phyloP scores from a whole-genome alignment of 345 rosid genomes.

The Corchorus olitorius region DNA sequence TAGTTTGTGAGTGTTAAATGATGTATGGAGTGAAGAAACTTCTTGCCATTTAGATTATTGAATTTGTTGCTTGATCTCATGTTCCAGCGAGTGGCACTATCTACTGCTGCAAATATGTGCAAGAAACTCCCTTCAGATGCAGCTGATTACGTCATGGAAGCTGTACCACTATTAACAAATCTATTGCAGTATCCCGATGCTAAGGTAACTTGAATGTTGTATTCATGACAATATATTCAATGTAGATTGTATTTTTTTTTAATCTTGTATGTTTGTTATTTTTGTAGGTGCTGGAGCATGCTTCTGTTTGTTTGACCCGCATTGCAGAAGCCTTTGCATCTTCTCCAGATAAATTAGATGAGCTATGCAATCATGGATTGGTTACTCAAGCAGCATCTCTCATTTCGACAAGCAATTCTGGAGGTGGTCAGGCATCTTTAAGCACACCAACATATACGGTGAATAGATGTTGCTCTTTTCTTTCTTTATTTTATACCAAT shows the following conservation, averaged over 20 bases:
- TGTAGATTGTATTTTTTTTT: slow-evolving; percentile 10
- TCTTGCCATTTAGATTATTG: background rate
- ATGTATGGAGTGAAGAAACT: background rate
- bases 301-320: slow-evolving; percentile 96
- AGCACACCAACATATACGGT: slow-evolving; percentile 94
- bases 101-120: slow-evolving; percentile 99
- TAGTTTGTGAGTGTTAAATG: background rate
- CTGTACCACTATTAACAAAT: slow-evolving; percentile 95
- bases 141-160: slow-evolving; percentile 99
- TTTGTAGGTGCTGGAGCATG: slow-evolving; percentile 92
- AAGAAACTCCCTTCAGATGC: slow-evolving; percentile 99
- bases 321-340: slow-evolving; percentile 98
- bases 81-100: slow-evolving; percentile 86
- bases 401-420: slow-evolving; percentile 87
- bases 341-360: slow-evolving; percentile 87
- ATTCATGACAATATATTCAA: background rate
- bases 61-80: slow-evolving; percentile 1
- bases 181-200: slow-evolving; percentile 97
- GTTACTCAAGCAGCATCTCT: slow-evolving; percentile 97
- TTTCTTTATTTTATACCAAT: background rate
- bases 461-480: slow-evolving; percentile 22
- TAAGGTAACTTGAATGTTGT: slow-evolving; percentile 49
- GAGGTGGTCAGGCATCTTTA: slow-evolving; percentile 96
- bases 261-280: slow-evolving; percentile 14
- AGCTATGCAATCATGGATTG: slow-evolving; percentile 91